Base-by-base conservation (phyloP, 495 filamentous ascomycete genomes). In the Penicillium bovifimosum region DNA sequence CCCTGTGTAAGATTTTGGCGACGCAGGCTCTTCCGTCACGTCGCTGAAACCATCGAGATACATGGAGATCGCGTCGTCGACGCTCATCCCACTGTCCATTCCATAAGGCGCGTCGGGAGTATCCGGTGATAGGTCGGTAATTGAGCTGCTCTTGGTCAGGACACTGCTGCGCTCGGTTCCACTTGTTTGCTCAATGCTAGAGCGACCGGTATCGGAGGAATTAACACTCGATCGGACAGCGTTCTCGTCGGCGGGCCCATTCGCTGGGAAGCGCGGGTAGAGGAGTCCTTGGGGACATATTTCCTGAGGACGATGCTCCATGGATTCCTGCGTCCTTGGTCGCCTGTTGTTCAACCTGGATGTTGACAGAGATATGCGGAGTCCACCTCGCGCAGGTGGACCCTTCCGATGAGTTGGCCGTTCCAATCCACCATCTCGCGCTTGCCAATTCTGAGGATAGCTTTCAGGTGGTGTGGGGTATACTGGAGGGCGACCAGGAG, bases 61-160 rank as follows among this genome's bases (percentile, higher is more conserved):
- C 87, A 96, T 91, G 13, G 85, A 88, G 69, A 96, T 93, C 7
- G 89, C 86, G 73, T 96, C 91, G 57, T 97, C 91, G 3, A 96
- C 80, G 54, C 85, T 95, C 77, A 91, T 86, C 5, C 81, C 84
- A 51, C 82, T 86, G 50, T 89, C 86, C 34, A 78, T 79, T 7
- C 76, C 73, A 34, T 76, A 79, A 50, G 76, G 71, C n/a, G 66
- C 71, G 48, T 77, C 74, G 52, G 72, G 77, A 27, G 71, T 76
- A 42, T 88, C 76, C 29, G 80, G 76, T n/a, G 80, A 87, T 8
- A 72, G 62, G 49, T 82, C 80, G 13, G 81, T 87, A 29, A 84
- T 79, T 0, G 87, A 91, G 70, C 86, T 93, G 52, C 81, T 80
- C 57, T 87, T 90, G 0, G 90, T 92, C 49, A 86, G 58, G 24